phyloP scores from a whole-genome alignment of 176 grass and related monocot genomes.

The Carex littledalei region DNA sequence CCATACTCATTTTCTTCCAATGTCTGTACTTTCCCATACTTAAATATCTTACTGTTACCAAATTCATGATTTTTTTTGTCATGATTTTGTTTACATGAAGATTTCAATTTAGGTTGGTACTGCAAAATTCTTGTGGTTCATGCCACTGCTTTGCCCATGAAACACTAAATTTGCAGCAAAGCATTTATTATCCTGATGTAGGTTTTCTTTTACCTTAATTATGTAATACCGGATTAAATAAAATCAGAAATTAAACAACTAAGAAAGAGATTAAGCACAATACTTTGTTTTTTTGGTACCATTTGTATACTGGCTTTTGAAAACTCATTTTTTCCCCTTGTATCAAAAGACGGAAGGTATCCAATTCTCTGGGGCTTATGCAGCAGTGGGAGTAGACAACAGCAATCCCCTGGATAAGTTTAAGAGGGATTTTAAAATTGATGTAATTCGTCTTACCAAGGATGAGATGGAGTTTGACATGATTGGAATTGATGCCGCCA shows the following conservation, averaged over 20 bases:
- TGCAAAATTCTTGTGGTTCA: not conserved
- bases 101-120: not conserved
- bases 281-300: not conserved
- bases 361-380: conserved; percentile 60
- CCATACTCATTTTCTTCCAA: not conserved
- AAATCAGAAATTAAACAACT: not conserved
- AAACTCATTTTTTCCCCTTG: not conserved
- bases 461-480: conserved; percentile 98
- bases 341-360: conserved; percentile 63
- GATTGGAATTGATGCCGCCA: conserved; percentile 79
- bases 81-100: not conserved
- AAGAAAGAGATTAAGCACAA: not conserved
- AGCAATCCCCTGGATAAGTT: conserved; percentile 46
- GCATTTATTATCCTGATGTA: not conserved
- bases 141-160: not conserved
- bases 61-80: not conserved
- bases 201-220: not conserved
- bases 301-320: not conserved
- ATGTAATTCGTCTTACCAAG: conserved; percentile 56
- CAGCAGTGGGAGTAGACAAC: conserved; percentile 62
- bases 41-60: not conserved
- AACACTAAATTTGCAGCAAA: not conserved
- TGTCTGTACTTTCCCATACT: not conserved
- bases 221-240: not conserved
- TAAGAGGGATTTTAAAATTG: conserved; percentile 51